phyloP scores from a whole-genome alignment of 164 flowering plant species.

The Sedum album region DNA sequence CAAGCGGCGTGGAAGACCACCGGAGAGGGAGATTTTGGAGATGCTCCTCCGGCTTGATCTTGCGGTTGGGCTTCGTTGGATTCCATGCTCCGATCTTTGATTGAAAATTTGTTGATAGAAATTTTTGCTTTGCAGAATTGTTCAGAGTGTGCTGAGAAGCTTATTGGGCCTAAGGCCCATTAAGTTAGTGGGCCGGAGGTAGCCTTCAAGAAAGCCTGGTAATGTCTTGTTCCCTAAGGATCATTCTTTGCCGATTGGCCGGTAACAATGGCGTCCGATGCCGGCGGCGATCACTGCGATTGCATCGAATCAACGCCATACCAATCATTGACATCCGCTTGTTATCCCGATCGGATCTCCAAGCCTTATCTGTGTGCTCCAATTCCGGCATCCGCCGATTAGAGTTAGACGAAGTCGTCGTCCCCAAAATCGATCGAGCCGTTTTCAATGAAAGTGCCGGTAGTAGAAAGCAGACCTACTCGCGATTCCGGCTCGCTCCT shows the following conservation, averaged over 20 bases:
- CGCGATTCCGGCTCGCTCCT: constrained; percentile 75
- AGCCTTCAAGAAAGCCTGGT: neutral
- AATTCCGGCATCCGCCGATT: constrained; percentile 7
- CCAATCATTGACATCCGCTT: constrained; percentile 65
- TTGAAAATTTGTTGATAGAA: no score
- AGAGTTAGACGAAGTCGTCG: constrained; percentile 31
- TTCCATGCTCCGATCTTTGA: neutral
- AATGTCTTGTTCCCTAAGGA: no score
- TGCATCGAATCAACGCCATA: constrained; percentile 18
- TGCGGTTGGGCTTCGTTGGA: neutral
- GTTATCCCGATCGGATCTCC: constrained; percentile 66
- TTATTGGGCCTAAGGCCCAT: no score
- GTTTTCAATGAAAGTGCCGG: constrained; percentile 87
- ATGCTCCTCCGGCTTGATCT: neutral
- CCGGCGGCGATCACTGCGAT: neutral
- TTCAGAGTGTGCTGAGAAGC: neutral
- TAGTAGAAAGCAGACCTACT: constrained; percentile 79
- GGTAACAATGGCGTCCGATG: neutral
- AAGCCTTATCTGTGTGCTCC: constrained; percentile 41
- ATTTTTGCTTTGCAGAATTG: neutral
- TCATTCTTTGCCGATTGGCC: no score
- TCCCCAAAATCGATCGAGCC: constrained; percentile 73
- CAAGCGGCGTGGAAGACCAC: constrained; percentile 9
- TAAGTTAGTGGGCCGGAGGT: neutral
- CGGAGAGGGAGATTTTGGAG: neutral